phyloP scores from a whole-genome alignment of 1,284 basidiomycete species.

The Cryptococcus depauperatus region DNA sequence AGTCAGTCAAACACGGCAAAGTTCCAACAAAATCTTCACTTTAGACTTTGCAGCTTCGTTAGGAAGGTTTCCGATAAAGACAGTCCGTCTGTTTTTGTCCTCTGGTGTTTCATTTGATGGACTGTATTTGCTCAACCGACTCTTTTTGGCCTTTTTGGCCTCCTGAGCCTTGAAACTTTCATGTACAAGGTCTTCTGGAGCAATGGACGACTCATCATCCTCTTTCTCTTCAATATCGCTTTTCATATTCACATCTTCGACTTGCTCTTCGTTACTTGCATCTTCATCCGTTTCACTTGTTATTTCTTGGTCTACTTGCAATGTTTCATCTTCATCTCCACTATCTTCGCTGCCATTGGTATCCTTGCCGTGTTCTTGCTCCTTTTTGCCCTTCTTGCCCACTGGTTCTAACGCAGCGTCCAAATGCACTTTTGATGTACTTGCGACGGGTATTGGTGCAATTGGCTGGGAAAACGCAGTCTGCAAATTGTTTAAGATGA shows the following conservation, averaged over 20 bases:
- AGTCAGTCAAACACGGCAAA: background rate
- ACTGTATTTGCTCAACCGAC: slow-evolving; percentile 43
- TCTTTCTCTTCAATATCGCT: slow-evolving; percentile 24
- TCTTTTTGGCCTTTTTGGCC: slow-evolving; percentile 21
- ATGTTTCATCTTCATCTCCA: slow-evolving; percentile 2
- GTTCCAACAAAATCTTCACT: slow-evolving; percentile 46
- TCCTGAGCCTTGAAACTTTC: slow-evolving; percentile 36
- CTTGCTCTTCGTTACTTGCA: too few relatives aligned
- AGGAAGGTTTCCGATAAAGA: slow-evolving; percentile 89
- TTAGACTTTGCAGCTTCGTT: slow-evolving; percentile 66
- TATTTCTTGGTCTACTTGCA: slow-evolving; percentile 10
- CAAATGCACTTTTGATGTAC: slow-evolving; percentile 11
- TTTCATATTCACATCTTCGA: slow-evolving; percentile 21
- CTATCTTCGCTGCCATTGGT: slow-evolving; percentile 20
- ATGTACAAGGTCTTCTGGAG: slow-evolving; percentile 29
- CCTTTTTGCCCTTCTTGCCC: slow-evolving; percentile 14
- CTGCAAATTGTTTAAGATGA: background rate
- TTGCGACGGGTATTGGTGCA: slow-evolving; percentile 13
- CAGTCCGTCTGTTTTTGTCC: slow-evolving; percentile 67
- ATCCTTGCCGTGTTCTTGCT: slow-evolving; percentile 10
- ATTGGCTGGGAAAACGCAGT: slow-evolving; percentile 20
- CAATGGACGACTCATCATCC: slow-evolving; percentile 15
- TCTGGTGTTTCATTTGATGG: slow-evolving; percentile 61
- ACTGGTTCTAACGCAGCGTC: slow-evolving; percentile 5
- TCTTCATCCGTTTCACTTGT: slow-evolving; percentile 20